Base-by-base conservation (phyloP, 768 basidiomycete species). In the Cyathus striatus region DNA sequence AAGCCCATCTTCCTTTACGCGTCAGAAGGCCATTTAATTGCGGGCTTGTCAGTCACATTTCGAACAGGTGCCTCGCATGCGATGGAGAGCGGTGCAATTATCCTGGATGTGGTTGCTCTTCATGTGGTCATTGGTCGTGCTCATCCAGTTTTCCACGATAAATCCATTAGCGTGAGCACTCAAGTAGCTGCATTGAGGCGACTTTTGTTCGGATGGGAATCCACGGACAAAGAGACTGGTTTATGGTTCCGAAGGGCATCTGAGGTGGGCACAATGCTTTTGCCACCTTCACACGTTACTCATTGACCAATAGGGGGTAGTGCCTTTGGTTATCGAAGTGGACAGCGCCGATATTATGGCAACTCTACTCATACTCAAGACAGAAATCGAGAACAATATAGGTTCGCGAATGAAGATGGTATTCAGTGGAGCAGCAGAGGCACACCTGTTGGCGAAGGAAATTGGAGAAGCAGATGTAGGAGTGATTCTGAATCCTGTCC, bases 331-430 rank as follows among this genome's bases (percentile, higher is more conserved):
- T 4, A 63, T 89, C 14, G 73, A 82, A 26, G 81, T 82, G 5
- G 65, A 81, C 48, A 83, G 69, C 52, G 81, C 81, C 12, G 86
- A 91, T 52, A 73, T 81, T 21, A 89, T 90, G 73, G 80, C 83
- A 2, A 73, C 76, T 1, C 61, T 91, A 24, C 59, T 90, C 36
- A 68, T 75, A 17, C 63, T 91, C 51, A 90, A 89, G 61, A 62
- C 66, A 12, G 81, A 90, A 48, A 71, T 85, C 20, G 83, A 85
- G 44, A 66, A 71, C 40, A 69, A 62, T 25, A 71, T 76, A 34
- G 78, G 79, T 7, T 72, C 75, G 25, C 68, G 65, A 9, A 76
- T 88, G 63, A 69, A 73, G 41, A 72, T 83, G 70, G 76, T 79
- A 18, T 79, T 85, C 51, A 65, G 70, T 36, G 79, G 81, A 25